These are phyloP conservation scores for Phragmites australis DNA, from an alignment of 176 grass and related monocot genomes.

Conservation along the genomic window DNA sequence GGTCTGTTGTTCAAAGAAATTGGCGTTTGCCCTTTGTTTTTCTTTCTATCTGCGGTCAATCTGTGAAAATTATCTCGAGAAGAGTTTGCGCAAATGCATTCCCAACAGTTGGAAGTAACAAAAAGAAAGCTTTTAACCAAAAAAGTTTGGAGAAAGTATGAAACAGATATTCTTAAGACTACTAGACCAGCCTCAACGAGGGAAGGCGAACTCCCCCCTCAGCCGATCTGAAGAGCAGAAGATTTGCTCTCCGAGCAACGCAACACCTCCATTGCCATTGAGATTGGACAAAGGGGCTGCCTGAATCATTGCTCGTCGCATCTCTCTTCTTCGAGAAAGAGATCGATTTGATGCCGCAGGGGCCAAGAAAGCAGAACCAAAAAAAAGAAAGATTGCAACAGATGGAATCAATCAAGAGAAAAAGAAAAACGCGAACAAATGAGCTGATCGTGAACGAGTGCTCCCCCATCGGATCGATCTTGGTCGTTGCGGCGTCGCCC, in stretches of 20 bases:
- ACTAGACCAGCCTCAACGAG: constrained; percentile 64
- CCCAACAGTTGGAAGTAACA: no score
- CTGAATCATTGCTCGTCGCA: constrained; percentile 64
- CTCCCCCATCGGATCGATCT: not conserved
- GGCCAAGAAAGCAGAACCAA: not conserved
- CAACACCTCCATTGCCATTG: constrained; percentile 82
- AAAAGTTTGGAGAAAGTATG: not conserved
- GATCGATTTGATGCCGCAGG: not conserved
- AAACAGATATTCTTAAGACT: constrained; percentile 53
- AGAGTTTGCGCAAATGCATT: no score
- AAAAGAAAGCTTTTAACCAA: not conserved
- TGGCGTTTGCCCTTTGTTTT: no score
- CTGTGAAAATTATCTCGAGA: no score
- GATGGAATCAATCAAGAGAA: not conserved
- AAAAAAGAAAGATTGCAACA: not conserved
- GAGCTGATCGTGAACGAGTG: no score
- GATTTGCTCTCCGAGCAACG: constrained; percentile 66
- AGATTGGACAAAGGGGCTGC: constrained; percentile 64
- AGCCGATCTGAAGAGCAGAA: constrained; percentile 80
- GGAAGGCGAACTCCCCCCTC: constrained; percentile 36
- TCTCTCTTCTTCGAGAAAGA: not conserved
- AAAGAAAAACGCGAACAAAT: not conserved
- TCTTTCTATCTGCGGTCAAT: no score
- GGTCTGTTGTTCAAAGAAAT: not conserved
- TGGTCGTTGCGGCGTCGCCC: not conserved